Evolutionary conservation across 2,329 filamentous ascomycete species (phyloP), one percentile per base, ranked within the genome.

Genomic region (Arthrobotrys musiformis): DNA sequence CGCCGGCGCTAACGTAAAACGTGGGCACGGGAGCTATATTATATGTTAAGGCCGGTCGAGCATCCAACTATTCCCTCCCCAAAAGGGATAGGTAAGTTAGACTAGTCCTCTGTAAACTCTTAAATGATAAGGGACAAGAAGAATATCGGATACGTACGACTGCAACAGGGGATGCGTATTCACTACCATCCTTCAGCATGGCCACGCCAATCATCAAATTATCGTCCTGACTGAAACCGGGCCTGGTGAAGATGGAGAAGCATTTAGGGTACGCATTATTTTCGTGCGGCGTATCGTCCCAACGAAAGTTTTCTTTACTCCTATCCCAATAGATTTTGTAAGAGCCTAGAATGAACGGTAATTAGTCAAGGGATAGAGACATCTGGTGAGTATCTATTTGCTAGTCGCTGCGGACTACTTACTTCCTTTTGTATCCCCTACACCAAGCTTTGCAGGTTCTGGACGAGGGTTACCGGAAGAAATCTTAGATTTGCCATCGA

Each of bases 191-290:
- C n/a, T 63, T 44, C 60, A 46, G 26, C 40, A 63, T 63, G 13
- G 60, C 60, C 24, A 63, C 13, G 33, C 60, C 60, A 13, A 63
- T 30, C n/a, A 19, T 48, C 8, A 48, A 22, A 0, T 48, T 28
- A 19, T 63, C 60, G 3, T 28, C 9, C 17, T 30, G 1, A 19
- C 24, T 48, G 7, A 63, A 63, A 4, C 44, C 26, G 19, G 26
- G 42, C 35, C 50, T 24, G n/a, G 60, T 63, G 8, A n/a, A 17
- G 33, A 63, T 63, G 35, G 60, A 63, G 15, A 48, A 63, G 15
- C 60, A 63, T 15, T 26, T 26, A 19, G 22, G 19, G 13, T 3
- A 11, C 4, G 60, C 60, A 9, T 13, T 15, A 7, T 44, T 6
- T 6, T 19, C 13, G 4, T 48, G n/a, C 1, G 17, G 4, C 7